These are phyloP conservation scores for Amphibolis antarctica DNA, from an alignment of 106 monocot genomes.

Conservation along the genomic window DNA sequence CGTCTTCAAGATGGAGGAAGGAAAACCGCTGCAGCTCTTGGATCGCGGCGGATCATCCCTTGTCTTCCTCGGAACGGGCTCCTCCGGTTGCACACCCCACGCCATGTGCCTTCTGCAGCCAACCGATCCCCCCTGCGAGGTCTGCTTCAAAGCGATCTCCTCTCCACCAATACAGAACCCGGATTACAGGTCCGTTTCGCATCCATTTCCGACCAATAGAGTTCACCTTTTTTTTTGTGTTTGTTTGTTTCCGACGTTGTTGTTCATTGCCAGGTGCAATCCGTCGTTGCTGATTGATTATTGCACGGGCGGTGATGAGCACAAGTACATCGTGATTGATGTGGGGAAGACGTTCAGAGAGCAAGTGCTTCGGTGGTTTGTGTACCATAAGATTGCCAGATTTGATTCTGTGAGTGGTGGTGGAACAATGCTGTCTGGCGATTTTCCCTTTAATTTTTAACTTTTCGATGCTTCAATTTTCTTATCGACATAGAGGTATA, in stretches of 20 bases:
- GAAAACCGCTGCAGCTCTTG: too few species aligned
- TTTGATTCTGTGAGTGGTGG: conserved; percentile 73
- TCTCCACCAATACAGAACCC: conserved; percentile 49
- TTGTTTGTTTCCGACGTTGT: background rate
- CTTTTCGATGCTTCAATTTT: background rate
- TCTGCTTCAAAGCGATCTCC: conserved; percentile 55
- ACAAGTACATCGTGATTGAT: conserved; percentile 81
- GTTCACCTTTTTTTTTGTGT: background rate
- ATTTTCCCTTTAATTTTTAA: background rate
- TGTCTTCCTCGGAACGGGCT: conserved; percentile 86
- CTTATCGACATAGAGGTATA: too few species aligned
- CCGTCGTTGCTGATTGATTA: conserved; percentile 94
- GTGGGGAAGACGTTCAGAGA: conserved; percentile 95
- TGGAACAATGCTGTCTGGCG: background rate
- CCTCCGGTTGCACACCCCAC: conserved; percentile 71
- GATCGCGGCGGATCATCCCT: conserved; percentile 33
- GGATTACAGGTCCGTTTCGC: conserved; percentile 39
- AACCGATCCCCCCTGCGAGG: conserved; percentile 67
- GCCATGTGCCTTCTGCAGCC: conserved; percentile 72
- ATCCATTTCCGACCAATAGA: background rate
- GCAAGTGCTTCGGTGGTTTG: conserved; percentile 94
- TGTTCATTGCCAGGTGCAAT: conserved; percentile 53
- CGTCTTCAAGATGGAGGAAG: too few species aligned
- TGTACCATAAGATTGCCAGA: conserved; percentile 70
- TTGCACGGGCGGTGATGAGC: conserved; percentile 29